Base-by-base conservation (phyloP, 768 basidiomycete genomes). In the Omphalotus guepiniiformis region DNA sequence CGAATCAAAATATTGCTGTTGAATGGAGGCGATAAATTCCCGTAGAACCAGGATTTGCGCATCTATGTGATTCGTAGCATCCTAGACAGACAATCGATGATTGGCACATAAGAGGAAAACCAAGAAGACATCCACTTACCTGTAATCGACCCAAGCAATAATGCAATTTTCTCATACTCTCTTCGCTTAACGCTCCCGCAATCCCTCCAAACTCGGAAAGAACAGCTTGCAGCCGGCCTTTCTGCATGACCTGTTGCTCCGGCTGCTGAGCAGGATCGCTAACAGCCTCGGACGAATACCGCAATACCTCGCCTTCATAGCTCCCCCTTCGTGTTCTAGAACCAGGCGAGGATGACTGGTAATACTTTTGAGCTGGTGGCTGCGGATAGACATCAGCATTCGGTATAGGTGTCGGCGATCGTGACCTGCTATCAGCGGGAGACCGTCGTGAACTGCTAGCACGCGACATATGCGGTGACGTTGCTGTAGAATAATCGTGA, bases 101-200 rank as follows among this genome's bases (percentile, higher is more conserved):
- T 41, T 35, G 30, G n/a, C 2, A 27, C 26, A 27, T 22, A 8
- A 39, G 43, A n/a, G 22, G 28, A 32, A 21, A 25, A 5, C 6
- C 16, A 9, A 15, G 32, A 25, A 25, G n/a, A 16, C 4, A 44
- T 36, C n/a, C n/a, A 71, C 79, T 19, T 22, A 90, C 89, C 72
- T 88, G 85, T 15, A 95, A 71, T 90, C 91, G 94, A 48, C 89
- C 80, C 23, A 95, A 61, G 64, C 88, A 92, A 59, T 93, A 94
- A 60, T 83, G 82, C 32, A 95, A 65, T 44, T 87, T 73, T 47
- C 88, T 73, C 86, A 95, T 88, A 58, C 84, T 92, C 63, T 94
- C 93, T 53, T 93, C 91, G 62, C 90, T 92, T 26, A 94, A 72
- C 6, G 93, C 92, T 0, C 88, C 90, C 48, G 90, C 79, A 27